Percentiles rank a stretch among this genome's conserved stretches.
Evolutionary conservation across 164 flowering plant genomes (phyloP).

Genomic region (Liriodendron chinense): DNA sequence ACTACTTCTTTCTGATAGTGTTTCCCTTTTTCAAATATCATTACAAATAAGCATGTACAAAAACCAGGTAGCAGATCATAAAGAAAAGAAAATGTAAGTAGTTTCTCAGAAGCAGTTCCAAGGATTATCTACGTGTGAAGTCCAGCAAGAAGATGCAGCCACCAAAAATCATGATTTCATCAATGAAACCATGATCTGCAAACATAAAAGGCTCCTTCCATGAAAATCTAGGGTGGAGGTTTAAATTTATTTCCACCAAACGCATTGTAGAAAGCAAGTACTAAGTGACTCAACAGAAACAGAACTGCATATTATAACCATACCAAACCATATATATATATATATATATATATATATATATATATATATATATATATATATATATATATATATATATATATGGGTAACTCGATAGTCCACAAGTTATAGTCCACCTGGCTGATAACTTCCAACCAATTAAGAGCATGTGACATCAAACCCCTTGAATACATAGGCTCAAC

Average conservation of each 20-base stretch:
- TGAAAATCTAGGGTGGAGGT: not conserved
- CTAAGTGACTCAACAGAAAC: not conserved
- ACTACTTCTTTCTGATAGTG: too few relatives aligned
- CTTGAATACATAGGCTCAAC: too few relatives aligned
- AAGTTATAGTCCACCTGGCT: too few relatives aligned
- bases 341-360: too few relatives aligned
- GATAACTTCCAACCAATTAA: too few relatives aligned
- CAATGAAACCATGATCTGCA: not conserved
- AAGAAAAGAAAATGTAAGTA: not conserved
- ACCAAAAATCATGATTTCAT: not conserved
- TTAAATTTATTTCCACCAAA: not conserved
- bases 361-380: too few relatives aligned
- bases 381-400: too few relatives aligned
- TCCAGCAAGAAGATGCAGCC: not conserved
- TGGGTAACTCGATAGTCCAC: too few relatives aligned
- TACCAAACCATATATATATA: constrained; percentile 6
- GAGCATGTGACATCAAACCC: too few relatives aligned
- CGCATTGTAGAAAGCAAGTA: not conserved
- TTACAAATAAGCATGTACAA: not conserved
- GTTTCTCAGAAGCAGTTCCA: not conserved
- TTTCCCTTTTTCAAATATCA: too few relatives aligned
- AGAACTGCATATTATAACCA: not conserved
- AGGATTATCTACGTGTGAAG: not conserved
- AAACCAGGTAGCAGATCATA: not conserved
- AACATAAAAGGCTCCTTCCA: not conserved